phyloP scores from a whole-genome alignment of 352 stramenopile genomes.

The Globisporangium apiculatum region DNA sequence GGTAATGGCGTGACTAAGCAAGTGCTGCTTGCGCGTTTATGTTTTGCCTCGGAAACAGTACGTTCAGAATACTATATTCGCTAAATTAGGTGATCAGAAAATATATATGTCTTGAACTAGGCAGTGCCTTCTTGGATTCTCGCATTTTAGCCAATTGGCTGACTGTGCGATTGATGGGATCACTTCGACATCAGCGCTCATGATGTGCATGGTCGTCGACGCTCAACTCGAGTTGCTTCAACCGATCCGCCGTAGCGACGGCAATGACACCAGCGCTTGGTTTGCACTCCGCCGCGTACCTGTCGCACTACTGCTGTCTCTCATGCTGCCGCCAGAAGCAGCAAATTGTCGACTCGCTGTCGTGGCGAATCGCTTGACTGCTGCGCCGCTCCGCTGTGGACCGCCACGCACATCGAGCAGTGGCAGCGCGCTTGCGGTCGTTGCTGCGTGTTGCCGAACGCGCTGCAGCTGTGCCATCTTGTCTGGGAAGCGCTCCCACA shows the following conservation, averaged over 20 bases:
- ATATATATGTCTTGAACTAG: no score
- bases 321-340: not conserved
- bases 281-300: not conserved
- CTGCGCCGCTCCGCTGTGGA: not conserved
- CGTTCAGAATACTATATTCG: no score
- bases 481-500: constrained; percentile 9
- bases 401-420: not conserved
- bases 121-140: no score
- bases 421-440: not conserved
- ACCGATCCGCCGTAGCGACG: not conserved
- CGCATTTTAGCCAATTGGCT: no score
- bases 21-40: no score
- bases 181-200: no score
- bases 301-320: not conserved
- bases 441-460: constrained; percentile 5
- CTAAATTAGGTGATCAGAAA: no score
- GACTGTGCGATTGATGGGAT: no score
- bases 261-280: not conserved
- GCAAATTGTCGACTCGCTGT: not conserved
- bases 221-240: no score
- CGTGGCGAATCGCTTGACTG: not conserved
- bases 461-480: constrained; percentile 11
- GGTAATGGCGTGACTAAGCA: no score
- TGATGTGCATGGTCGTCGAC: no score
- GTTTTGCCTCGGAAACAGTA: no score